Evolutionary conservation across 2,329 filamentous ascomycete species (phyloP), one percentile per base, ranked within the genome.

Genomic region (Shiraia sp.): DNA sequence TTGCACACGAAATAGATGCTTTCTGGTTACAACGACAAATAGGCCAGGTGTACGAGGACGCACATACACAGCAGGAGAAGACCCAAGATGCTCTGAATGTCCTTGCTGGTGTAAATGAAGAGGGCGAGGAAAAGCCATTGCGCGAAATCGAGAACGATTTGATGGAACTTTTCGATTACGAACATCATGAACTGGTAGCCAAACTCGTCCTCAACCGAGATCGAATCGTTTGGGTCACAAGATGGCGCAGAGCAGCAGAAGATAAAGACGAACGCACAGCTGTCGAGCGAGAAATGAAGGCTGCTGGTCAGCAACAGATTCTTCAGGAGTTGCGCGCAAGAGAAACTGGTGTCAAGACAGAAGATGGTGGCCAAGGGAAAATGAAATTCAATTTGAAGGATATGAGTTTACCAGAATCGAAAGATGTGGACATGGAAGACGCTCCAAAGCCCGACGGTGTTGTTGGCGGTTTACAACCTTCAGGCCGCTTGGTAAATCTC

Each of bases 161-260:
- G 43, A 97, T 97, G 88, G 93, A 96, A 60, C 80, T 99, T 0
- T 97, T 99, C 58, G 93, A 99, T 61, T 99, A 95, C 61, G 92
- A 97, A 60, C 88, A 96, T 62, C 90, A 95, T 47, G 90, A 96
- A 51, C 79, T 96, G 40, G 93, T 97, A 17, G 86, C 89, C 51
- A 92, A 90, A 69, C 79, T 99, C 12, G 90, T 97, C 42, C 83
- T 86, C 55, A 99, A 99, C 70, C 82, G 90, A 42, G 89, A 96
- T 60, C 95, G 93, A 75, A 84, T 99, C 41, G 88, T 96, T 9
- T 99, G 95, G 93, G 87, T 95, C 28, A 97, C 92, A 9, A 84
- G 84, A 55, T 85, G 95, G 75, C 87, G 90, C 33, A 82, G 85
- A 60, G 88, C 89, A 32, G 90, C 92, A 44, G 87, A 88, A 61